Evolutionary conservation across 2,329 filamentous ascomycete genomes (phyloP), one percentile per base, ranked within the genome.

Genomic region (Claviceps paspali): DNA sequence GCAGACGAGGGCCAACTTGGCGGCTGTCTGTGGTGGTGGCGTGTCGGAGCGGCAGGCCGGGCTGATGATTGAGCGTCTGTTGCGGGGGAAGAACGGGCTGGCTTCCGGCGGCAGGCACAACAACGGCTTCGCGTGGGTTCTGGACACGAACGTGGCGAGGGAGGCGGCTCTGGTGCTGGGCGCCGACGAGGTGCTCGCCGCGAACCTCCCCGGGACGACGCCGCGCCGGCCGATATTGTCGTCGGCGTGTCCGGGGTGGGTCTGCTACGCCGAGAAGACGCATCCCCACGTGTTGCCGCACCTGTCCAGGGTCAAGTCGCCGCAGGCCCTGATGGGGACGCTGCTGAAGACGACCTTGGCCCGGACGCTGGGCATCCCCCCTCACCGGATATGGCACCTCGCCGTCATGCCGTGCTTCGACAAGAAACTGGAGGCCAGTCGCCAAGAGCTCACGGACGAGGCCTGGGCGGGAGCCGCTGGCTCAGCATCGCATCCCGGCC

Each of bases 331-430:
- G 36, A 81, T 83, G 45, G 91, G 91, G 10, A 95, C 86, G 0
- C 68, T 96, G 29, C 57, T 98, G 38, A 98, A 98, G 60, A 88
- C 85, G 1, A 74, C 82, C 0, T 62, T 98, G 26, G 85, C 81
- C 56, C 75, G 73, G 46, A 70, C 65, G 36, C 69, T 87, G 43
- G 74, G 74, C 24, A 76, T 95, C 34, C 59, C 79, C 1, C 81
- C 86, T 0, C 76, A 79, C 44, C 75, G 78, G 47, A 86, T 98
- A 54, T 98, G 88, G 84, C 88, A 96, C 57, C 60, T 96, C 37
- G 85, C 88, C 10, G 70, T 98, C 32, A 98, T 98, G 91, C 91
- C 91, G 15, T 98, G 91, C 57, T 96, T 98, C 56, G 91, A 98
- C 58, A 98, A 98, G 66, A 98, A 98, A 59, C 71, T 98, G 21